Percentiles rank a stretch among this genome's conserved stretches.
These are phyloP conservation scores for Conticribra weissflogii DNA, from an alignment of 108 stramenopile species.

Conservation along the genomic window DNA sequence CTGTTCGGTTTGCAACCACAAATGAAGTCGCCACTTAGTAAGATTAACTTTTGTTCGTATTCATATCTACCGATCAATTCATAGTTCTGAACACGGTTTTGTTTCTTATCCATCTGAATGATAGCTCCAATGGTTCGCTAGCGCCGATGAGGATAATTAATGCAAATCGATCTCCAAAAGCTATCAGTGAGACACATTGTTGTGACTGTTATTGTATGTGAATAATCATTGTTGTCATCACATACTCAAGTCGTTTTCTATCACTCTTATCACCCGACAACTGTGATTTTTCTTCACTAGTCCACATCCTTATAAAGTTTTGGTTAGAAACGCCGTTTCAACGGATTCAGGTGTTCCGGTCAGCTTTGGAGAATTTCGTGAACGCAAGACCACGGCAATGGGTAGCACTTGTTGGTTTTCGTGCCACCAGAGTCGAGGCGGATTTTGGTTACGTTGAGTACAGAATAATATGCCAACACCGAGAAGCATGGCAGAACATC, in stretches of 20 bases:
- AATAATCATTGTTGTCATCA: no score
- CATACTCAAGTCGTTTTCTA: no score
- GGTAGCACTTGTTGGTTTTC: conserved; percentile 54
- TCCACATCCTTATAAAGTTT: conserved; percentile 64
- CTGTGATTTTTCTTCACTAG: not conserved
- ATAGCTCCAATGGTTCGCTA: conserved; percentile 62
- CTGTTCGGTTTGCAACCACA: conserved; percentile 64
- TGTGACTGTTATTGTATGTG: no score
- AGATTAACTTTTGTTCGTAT: no score
- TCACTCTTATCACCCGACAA: not conserved
- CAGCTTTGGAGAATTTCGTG: conserved; percentile 70
- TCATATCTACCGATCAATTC: no score
- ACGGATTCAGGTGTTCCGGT: conserved; percentile 56
- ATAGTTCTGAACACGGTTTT: no score
- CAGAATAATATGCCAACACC: conserved; percentile 55
- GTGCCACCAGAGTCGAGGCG: conserved; percentile 58
- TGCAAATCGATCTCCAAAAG: conserved; percentile 69
- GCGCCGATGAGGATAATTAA: conserved; percentile 68
- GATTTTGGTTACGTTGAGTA: conserved; percentile 69
- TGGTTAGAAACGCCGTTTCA: conserved; percentile 51
- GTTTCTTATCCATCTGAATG: no score
- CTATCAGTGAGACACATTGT: conserved; percentile 6
- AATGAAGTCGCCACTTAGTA: conserved; percentile 68
- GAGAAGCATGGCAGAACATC: conserved; percentile 48
- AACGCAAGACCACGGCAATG: conserved; percentile 66